Evolutionary conservation across 23 red algal species (phyloP), one percentile per base, ranked within the genome.

Genomic region (Pyropia yezoensis): DNA sequence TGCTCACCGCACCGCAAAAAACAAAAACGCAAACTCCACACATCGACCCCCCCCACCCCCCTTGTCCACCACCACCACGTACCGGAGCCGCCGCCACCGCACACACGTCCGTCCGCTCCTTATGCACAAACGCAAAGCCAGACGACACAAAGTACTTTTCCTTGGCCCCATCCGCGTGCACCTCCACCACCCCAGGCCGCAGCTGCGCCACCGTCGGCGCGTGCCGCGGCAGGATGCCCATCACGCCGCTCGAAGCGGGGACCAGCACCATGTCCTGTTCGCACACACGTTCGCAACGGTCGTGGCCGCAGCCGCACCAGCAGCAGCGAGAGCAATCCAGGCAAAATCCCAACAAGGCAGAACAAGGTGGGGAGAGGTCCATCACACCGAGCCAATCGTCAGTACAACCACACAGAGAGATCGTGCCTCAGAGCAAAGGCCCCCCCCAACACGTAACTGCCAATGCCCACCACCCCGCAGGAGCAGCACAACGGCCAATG

Each of bases 131-230:
- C 25, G 91, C 79, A 79, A 89, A 96, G 62, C 91, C 91, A 32
- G 76, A 83, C 21, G 79, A 87, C 15, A 96, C 83, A 52, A 96
- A 96, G 73, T 96, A 96, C 68, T 73, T 82, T 55, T 96, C 91
- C 24, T 87, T 82, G 17, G 77, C 69, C 50, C 61, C 61, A 2
- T 62, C 80, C 47, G 73, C 62, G 66, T 74, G 71, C 9, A 89
- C 66, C 29, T 83, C 71, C 14, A 96, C 91, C 29, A 96, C 80
- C 30, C 91, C 91, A 49, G 91, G 81, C 28, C 77, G 80, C 55
- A 96, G 49, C 80, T 96, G 91, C 18, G 91, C 91, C 27, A 96
- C 91, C 14, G 91, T 96, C 12, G 91, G 91, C 0, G 83, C 91
- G 74, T 96, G 91, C 30, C 76, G 69, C 47, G 91, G 82, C 52